Evolutionary conservation across 345 rosid genomes (phyloP).

Genomic region (Gossypium anomalum): DNA sequence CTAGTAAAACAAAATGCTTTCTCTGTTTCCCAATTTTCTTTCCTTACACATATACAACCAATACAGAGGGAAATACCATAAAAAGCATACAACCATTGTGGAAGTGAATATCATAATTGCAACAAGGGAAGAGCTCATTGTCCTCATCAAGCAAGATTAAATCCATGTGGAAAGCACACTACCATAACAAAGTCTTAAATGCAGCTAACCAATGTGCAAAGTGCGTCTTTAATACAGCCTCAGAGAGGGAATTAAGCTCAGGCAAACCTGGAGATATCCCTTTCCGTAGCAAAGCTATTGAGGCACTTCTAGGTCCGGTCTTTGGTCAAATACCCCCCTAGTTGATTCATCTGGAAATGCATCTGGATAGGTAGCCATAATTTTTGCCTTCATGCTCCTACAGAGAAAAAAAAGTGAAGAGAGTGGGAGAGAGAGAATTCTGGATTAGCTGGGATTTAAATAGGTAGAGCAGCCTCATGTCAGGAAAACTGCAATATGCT

Average conservation of each 20-base stretch:
- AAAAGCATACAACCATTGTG: neutral
- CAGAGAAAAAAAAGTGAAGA: neutral
- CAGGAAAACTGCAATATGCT: neutral
- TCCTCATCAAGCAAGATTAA: neutral
- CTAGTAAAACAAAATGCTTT: neutral
- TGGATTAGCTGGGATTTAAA: neutral
- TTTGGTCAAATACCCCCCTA: slow-evolving; percentile 56
- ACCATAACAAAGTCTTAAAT: neutral
- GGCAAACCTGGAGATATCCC: neutral
- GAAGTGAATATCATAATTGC: neutral
- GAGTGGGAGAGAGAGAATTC: neutral
- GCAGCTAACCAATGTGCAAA: neutral
- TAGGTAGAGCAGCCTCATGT: neutral
- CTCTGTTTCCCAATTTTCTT: neutral
- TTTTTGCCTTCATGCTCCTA: slow-evolving; percentile 70
- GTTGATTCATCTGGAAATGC: slow-evolving; percentile 76
- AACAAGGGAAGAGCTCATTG: neutral
- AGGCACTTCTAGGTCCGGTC: slow-evolving; percentile 78
- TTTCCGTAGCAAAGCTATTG: slow-evolving; percentile 17
- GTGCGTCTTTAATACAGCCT: neutral
- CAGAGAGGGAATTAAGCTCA: neutral
- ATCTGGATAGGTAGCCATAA: slow-evolving; percentile 43
- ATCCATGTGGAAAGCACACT: neutral
- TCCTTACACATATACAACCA: neutral
- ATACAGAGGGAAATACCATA: neutral